A percentile compares a stretch with the other conserved stretches of the same genome.
Conservation (phyloP, 148 eudicot genomes). For the Arbutus unedo region DNA sequence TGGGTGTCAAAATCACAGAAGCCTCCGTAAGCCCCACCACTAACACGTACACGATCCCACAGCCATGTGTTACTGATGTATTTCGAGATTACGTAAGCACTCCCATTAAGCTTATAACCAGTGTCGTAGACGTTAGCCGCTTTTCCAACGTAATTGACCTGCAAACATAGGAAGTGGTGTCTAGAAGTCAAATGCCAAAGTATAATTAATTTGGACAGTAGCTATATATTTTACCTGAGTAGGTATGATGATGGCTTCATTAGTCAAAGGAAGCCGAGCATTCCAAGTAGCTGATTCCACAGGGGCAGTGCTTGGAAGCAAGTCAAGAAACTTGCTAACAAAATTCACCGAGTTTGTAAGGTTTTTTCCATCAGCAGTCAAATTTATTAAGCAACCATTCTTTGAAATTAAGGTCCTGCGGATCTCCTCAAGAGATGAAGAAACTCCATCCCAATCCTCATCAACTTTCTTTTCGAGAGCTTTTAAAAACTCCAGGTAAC, state of each 20-base stretch:
- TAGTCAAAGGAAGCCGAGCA: constrained; percentile 57
- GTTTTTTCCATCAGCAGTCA: constrained; percentile 88
- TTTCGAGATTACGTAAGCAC: constrained; percentile 92
- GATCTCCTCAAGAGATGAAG: constrained; percentile 88
- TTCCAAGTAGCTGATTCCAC: constrained; percentile 56
- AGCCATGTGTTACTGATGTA: constrained; percentile 88
- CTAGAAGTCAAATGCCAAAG: not conserved
- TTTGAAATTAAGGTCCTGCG: constrained; percentile 66
- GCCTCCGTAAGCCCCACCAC: constrained; percentile 99
- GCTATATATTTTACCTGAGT: constrained; percentile 64
- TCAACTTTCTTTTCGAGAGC: constrained; percentile 74
- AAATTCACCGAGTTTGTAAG: constrained; percentile 58
- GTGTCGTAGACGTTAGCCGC: constrained; percentile 83
- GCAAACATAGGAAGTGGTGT: constrained; percentile 11
- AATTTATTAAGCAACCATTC: constrained; percentile 79
- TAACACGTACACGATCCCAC: constrained; percentile 99
- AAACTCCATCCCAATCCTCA: constrained; percentile 72
- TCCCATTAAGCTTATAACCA: constrained; percentile 84
- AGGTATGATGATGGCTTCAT: constrained; percentile 94
- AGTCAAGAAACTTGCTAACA: constrained; percentile 73
- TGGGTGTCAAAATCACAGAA: constrained; percentile 94
- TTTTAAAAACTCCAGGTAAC: constrained; percentile 78
- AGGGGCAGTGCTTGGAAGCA: constrained; percentile 58
- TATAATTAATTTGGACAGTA: not conserved
- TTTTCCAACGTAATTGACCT: constrained; percentile 99